Percentiles rank a stretch among this genome's conserved stretches.
phyloP scores from a whole-genome alignment of 352 stramenopile genomes.

The Globisporangium abappressorium region DNA sequence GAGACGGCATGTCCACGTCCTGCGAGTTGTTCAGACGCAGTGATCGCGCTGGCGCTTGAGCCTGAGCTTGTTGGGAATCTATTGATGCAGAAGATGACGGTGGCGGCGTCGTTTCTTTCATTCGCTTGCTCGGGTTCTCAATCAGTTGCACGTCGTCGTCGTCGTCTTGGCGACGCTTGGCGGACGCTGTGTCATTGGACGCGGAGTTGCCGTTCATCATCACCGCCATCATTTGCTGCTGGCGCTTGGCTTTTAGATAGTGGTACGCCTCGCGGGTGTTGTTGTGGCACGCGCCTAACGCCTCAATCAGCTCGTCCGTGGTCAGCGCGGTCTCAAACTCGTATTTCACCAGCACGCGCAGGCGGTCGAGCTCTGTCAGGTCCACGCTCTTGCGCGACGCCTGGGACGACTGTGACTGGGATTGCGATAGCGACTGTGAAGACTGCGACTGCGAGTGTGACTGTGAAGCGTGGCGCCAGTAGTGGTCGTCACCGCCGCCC shows the following conservation, averaged over 20 bases:
- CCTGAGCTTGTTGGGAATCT: neutral
- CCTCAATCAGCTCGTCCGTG: slow-evolving; percentile 43
- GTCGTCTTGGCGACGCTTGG: slow-evolving; percentile 11
- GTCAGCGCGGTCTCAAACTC: slow-evolving; percentile 52
- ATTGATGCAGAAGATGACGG: neutral
- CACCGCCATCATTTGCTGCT: slow-evolving; percentile 2
- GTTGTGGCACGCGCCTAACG: slow-evolving; percentile 42
- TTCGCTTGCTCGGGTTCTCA: slow-evolving; percentile 12
- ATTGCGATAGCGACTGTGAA: neutral
- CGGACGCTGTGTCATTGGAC: neutral
- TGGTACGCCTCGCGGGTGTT: slow-evolving; percentile 46
- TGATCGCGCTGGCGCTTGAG: neutral
- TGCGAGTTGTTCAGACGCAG: slow-evolving; percentile 13
- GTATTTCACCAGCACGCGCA: slow-evolving; percentile 57
- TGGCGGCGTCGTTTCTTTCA: slow-evolving; percentile 5
- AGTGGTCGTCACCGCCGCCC: slow-evolving; percentile 18
- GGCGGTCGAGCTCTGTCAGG: slow-evolving; percentile 46
- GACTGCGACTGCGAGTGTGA: neutral
- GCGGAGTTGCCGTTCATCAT: neutral
- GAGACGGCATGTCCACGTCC: slow-evolving; percentile 8
- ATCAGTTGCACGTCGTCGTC: slow-evolving; percentile 1
- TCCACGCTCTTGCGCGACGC: slow-evolving; percentile 19
- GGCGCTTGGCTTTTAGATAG: slow-evolving; percentile 41
- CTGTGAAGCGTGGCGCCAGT: neutral
- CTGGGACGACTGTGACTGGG: slow-evolving; percentile 9